Base-by-base conservation (phyloP, 2,329 filamentous ascomycete species). In the Xylaria sp. region DNA sequence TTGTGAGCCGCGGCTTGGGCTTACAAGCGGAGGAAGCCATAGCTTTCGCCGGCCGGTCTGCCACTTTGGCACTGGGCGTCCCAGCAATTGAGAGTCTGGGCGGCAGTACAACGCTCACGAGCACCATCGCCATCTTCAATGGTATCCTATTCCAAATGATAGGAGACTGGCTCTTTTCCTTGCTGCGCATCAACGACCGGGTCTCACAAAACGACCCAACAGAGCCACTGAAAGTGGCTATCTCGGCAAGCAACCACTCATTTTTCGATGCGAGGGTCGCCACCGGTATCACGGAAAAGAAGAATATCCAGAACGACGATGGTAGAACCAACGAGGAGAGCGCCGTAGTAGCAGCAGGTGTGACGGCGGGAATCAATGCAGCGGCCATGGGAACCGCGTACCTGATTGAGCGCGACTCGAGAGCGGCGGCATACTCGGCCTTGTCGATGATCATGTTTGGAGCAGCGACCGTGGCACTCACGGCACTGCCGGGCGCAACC, bases 381-480 rank as follows among this genome's bases (percentile, higher is more conserved):
- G 86, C 86, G 0, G 87, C 87, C 3, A 88, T 89, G 86, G 87
- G 87, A 2, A 87, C 87, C 0, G 82, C 87, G 0, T 86, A 87
- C 67, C 79, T 89, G 15, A 87, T 88, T 65, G 86, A 88, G 75
- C 82, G 81, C 7, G 80, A 80, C 62, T 87, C 84, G 70, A 81
- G 80, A 0, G 84, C 86, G 3, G 85, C 86, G 2, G 86, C 87
- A 0, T 88, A 88, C 71, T 85, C 87, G 2, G 85, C 84, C 1
- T 76, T 89, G 17, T 82, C 86, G 1, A 88, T 88, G 87, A 87
- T 86, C 6, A 78, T 86, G 5, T 86, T 88, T 72, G 86, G 87
- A 0, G 81, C 87, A 46, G 83, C 85, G 79, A 88, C 85, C 0
- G 87, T 89, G 0, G 81, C 85, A 2, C 83, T 88, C 49, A 84